Evolutionary conservation across 2,329 filamentous ascomycete species (phyloP), one percentile per base, ranked within the genome.

Genomic region (Dactylella cylindrospora): DNA sequence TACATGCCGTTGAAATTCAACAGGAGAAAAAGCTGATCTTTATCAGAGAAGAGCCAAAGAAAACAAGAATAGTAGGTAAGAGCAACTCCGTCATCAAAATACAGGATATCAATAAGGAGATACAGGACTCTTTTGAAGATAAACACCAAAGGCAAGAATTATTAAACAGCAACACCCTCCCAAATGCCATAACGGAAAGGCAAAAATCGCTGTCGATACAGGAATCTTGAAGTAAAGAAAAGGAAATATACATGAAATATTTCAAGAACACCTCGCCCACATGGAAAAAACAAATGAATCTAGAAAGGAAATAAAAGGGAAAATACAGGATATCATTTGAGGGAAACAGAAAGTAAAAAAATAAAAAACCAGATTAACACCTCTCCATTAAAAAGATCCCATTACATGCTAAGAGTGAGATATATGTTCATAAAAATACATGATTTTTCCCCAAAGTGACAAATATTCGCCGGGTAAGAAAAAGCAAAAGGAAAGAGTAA

Each of bases 401-500:
- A 49, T 43, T 49, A 50, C 52, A 57, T 57, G 52, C 52, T 57
- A 50, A 44, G 26, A 41, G 19, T 17, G 23, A 38, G 20, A 9
- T 36, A 29, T 44, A 43, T 43, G 36, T 57, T 38, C 44, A 57
- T 57, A 57, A 57, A 57, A 57, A 38, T 57, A 57, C 52, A 57
- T 57, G 44, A 39, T 35, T 57, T 50, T 45, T 41, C 38, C 45
- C 47, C 44, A 17, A 2, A 33, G 25, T 32, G 22, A n/a, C n/a
- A n/a, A n/a, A n/a, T n/a, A n/a, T n/a, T 47, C 44, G 22, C 52
- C 52, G 36, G 29, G 29, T 38, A 36, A 43, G 32, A 12, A 57
- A 39, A 39, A 47, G 17, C n/a, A 38, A 28, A 38, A 49, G 33
- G 33, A n/a, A 38, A 22, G 38, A 44, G 22, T 26, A 36, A 29